Evolutionary conservation across 2,329 filamentous ascomycete species (phyloP).

Genomic region (Cladophialophora chaetospira): DNA sequence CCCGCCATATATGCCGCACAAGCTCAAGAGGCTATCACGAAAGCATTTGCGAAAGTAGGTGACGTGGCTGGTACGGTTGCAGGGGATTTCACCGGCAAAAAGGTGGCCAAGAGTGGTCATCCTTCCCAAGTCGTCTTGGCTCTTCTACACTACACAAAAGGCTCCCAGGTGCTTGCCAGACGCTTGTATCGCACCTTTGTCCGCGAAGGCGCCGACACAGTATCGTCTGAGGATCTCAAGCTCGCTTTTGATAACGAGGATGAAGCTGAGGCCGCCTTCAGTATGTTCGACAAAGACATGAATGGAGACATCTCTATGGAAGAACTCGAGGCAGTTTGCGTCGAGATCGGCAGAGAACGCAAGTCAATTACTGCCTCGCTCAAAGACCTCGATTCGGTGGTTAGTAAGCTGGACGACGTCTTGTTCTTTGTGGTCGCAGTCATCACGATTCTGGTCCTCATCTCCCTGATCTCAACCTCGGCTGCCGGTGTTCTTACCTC

Average conservation of each 20-base stretch:
- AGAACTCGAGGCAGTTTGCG: conserved; percentile 87
- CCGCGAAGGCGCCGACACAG: conserved; percentile 71
- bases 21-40: conserved; percentile 72
- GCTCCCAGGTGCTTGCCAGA: conserved; percentile 81
- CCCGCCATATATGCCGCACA: conserved; percentile 71
- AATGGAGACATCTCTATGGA: conserved; percentile 97
- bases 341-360: conserved; percentile 90
- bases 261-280: conserved; percentile 84
- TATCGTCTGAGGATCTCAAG: conserved; percentile 75
- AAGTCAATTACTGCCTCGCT: conserved; percentile 93
- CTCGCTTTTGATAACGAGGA: conserved; percentile 78
- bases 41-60: conserved; percentile 76
- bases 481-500: conserved; percentile 90
- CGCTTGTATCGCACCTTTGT: conserved; percentile 86
- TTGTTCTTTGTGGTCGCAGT: conserved; percentile 84
- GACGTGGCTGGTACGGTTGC: conserved; percentile 83
- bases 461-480: conserved; percentile 85
- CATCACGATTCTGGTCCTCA: conserved; percentile 80
- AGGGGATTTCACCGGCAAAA: conserved; percentile 84
- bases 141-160: conserved; percentile 69
- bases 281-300: conserved; percentile 93
- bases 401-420: conserved; percentile 83
- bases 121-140: conserved; percentile 82
- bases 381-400: conserved; percentile 92
- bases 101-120: conserved; percentile 68